These are phyloP conservation scores for Hypoxylon sp. DNA, from an alignment of 2,329 filamentous ascomycete genomes.

Conservation along the genomic window DNA sequence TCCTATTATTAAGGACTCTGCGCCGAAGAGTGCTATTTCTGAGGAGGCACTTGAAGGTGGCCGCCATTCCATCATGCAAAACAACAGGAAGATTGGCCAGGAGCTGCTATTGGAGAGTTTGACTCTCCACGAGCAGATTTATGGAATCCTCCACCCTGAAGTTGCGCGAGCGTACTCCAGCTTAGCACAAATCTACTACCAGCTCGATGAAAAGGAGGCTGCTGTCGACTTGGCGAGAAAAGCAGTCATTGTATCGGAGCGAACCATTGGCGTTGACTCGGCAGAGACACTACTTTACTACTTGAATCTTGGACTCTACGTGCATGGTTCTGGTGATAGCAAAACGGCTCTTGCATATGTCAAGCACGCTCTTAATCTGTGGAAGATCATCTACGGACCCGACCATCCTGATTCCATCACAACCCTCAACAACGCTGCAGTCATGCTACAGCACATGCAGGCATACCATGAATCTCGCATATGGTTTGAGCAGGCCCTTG, in stretches of 20 bases:
- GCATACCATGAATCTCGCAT: slow-evolving; percentile 93
- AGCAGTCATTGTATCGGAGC: slow-evolving; percentile 94
- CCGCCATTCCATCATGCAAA: slow-evolving; percentile 94
- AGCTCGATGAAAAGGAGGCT: slow-evolving; percentile 96
- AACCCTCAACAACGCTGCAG: slow-evolving; percentile 97
- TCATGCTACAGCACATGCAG: slow-evolving; percentile 97
- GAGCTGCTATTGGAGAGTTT: slow-evolving; percentile 96
- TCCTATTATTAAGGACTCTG: slow-evolving; percentile 95
- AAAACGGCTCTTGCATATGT: slow-evolving; percentile 89
- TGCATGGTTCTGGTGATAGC: slow-evolving; percentile 93
- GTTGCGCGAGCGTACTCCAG: slow-evolving; percentile 96
- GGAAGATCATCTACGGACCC: slow-evolving; percentile 96
- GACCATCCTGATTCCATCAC: slow-evolving; percentile 98
- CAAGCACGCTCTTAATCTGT: slow-evolving; percentile 92
- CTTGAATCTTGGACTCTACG: slow-evolving; percentile 93
- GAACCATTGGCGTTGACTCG: slow-evolving; percentile 93
- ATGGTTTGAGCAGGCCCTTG: slow-evolving; percentile 96
- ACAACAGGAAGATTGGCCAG: slow-evolving; percentile 95
- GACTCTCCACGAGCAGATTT: slow-evolving; percentile 97
- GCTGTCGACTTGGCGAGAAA: slow-evolving; percentile 96
- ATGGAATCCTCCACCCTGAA: slow-evolving; percentile 96
- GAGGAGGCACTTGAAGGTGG: slow-evolving; percentile 97
- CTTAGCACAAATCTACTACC: slow-evolving; percentile 95
- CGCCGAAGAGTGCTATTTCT: slow-evolving; percentile 88
- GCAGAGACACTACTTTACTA: slow-evolving; percentile 95